A percentile compares a stretch with the other conserved stretches of the same genome.
phyloP scores from a whole-genome alignment of 257 asterid species.

The Solanum sejunctum region DNA sequence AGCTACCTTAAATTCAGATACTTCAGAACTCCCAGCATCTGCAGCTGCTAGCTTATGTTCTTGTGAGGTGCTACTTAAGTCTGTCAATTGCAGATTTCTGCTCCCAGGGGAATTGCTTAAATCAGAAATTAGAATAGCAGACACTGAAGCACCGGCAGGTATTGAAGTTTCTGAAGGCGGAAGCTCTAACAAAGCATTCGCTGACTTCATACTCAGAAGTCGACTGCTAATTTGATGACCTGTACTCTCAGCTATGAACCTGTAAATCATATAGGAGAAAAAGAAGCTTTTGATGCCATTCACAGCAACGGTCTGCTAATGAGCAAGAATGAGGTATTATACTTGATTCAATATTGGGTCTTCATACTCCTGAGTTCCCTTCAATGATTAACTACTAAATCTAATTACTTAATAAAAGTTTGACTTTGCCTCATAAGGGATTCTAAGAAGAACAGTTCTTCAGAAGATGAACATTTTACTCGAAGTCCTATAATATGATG shows the following conservation, averaged over 20 bases:
- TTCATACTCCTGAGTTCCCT: not conserved
- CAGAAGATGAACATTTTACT: not conserved
- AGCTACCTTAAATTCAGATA: conserved; percentile 51
- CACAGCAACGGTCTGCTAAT: not conserved
- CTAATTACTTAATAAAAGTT: not conserved
- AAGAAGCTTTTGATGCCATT: not conserved
- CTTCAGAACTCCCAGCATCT: conserved; percentile 17
- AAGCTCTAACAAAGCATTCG: conserved; percentile 76
- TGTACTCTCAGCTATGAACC: conserved; percentile 92
- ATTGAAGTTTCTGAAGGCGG: conserved; percentile 54
- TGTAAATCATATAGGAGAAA: conserved; percentile 11
- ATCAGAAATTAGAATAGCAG: conserved; percentile 61
- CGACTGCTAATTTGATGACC: conserved; percentile 89
- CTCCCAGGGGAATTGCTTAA: conserved; percentile 31
- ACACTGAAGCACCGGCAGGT: conserved; percentile 55
- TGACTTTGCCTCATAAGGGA: not conserved
- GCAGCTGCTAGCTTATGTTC: conserved; percentile 10
- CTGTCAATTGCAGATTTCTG: conserved; percentile 17
- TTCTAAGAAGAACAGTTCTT: not conserved
- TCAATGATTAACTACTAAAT: not conserved
- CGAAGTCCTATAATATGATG: not conserved
- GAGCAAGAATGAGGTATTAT: not conserved
- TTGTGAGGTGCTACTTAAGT: conserved; percentile 5
- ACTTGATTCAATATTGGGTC: not conserved
- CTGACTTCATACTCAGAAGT: conserved; percentile 87